These are phyloP conservation scores for Sclerotinia trifoliorum DNA, from an alignment of 2,329 filamentous ascomycete species.

Conservation along the genomic window DNA sequence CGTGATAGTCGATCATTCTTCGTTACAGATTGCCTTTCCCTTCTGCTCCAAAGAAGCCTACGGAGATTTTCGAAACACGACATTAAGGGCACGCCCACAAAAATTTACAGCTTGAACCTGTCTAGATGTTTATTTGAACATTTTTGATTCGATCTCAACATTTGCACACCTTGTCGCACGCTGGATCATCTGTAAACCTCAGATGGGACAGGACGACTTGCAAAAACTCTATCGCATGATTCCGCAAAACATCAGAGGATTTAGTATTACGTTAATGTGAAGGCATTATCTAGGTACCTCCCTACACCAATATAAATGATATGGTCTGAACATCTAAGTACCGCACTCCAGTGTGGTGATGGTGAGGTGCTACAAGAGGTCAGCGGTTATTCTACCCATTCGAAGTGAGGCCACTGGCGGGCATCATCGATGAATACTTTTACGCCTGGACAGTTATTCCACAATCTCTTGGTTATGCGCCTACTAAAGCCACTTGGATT, in stretches of 20 bases:
- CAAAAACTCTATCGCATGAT: not conserved
- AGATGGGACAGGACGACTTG: not conserved
- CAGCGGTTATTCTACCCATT: not conserved
- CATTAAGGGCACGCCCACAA: not conserved
- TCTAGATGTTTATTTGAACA: constrained; percentile 9
- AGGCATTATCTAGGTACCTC: not conserved
- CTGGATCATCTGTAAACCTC: not conserved
- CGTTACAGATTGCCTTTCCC: constrained; percentile 7
- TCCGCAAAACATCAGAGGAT: constrained; percentile 1
- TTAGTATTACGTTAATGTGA: not conserved
- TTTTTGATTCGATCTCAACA: not conserved
- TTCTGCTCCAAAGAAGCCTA: not conserved
- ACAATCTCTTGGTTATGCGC: not conserved
- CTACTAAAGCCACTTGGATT: not conserved
- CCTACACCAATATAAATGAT: not conserved
- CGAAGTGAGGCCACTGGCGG: not conserved
- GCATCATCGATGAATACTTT: not conserved
- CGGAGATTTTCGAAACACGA: not conserved
- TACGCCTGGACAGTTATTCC: not conserved
- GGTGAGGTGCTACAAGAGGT: not conserved
- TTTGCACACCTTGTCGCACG: not conserved
- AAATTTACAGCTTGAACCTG: not conserved
- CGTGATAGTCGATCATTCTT: constrained; percentile 3
- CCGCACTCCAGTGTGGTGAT: not conserved
- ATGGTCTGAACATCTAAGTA: no score